These are phyloP conservation scores for Epithemia pelagica DNA, from an alignment of 108 stramenopile genomes.

Conservation along the genomic window DNA sequence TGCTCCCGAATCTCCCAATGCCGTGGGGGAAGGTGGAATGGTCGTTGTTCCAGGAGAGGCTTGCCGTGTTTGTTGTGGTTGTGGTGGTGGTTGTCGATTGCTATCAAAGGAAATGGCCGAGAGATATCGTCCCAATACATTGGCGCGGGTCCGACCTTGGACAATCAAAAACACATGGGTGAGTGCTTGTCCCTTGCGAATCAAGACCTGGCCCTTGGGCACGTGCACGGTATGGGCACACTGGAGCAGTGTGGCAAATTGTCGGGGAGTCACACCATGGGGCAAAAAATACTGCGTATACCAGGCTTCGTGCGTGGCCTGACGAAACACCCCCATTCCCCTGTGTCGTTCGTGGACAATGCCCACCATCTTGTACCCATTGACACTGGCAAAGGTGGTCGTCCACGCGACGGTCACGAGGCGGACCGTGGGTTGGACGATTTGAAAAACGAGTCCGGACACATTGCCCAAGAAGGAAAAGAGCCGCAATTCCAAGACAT, in stretches of 20 bases:
- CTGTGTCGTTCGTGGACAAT: constrained; percentile 57
- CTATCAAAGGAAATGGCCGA: constrained; percentile 51
- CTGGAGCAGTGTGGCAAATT: constrained; percentile 50
- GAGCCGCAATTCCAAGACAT: constrained; percentile 74
- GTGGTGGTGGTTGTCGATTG: too few species aligned
- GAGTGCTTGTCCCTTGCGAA: constrained; percentile 42
- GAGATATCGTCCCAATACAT: constrained; percentile 48
- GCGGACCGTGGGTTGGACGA: constrained; percentile 17
- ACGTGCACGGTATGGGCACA: constrained; percentile 27
- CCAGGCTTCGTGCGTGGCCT: constrained; percentile 39
- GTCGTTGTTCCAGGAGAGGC: not conserved
- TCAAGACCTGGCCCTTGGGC: constrained; percentile 35
- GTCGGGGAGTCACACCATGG: constrained; percentile 77
- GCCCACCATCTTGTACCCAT: constrained; percentile 47
- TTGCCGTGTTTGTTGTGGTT: not conserved
- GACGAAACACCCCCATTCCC: constrained; percentile 31
- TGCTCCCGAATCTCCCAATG: constrained; percentile 76
- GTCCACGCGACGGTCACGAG: constrained; percentile 45
- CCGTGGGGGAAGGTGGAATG: not conserved
- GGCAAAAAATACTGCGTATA: constrained; percentile 67
- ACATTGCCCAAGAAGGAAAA: constrained; percentile 47
- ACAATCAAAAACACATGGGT: constrained; percentile 55
- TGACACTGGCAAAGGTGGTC: constrained; percentile 52
- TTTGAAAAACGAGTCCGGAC: constrained; percentile 37
- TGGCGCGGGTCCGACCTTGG: constrained; percentile 52